Evolutionary conservation across 495 filamentous ascomycete species (phyloP).

Genomic region (Neurospora tetraspora): DNA sequence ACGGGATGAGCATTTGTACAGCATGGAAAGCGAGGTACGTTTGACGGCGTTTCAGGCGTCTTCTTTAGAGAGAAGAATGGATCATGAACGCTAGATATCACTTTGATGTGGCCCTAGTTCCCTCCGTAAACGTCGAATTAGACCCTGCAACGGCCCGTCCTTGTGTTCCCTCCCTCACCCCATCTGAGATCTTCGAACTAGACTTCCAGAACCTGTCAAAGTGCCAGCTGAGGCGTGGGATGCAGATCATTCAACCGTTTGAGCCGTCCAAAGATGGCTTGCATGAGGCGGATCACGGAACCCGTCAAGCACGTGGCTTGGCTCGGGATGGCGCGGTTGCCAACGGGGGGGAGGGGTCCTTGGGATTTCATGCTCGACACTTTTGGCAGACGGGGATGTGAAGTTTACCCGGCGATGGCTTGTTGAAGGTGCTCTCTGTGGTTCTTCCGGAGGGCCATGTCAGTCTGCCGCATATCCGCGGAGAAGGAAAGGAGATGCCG

Average conservation of each 20-base stretch:
- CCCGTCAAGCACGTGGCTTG: not conserved
- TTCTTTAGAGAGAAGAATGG: no score
- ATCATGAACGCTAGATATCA: no score
- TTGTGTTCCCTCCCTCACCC: not conserved
- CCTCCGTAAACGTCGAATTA: not conserved
- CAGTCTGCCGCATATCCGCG: no score
- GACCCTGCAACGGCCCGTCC: not conserved
- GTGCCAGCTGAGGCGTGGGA: not conserved
- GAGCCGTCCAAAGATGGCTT: not conserved
- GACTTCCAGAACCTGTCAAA: not conserved
- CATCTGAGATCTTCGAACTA: not conserved
- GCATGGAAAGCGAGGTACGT: not conserved
- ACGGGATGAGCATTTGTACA: not conserved
- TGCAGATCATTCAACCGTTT: not conserved
- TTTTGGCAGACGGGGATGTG: no score
- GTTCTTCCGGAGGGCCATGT: not conserved
- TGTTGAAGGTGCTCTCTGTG: not conserved
- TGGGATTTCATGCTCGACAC: no score
- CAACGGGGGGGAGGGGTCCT: no score
- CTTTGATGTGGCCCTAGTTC: not conserved
- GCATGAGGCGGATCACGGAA: not conserved
- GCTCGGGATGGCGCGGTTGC: no score
- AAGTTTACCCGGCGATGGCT: no score
- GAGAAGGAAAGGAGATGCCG: not conserved
- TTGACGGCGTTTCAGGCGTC: no score